Base-by-base conservation (phyloP, 2,329 filamentous ascomycete species). In the Dactylellina parvicollis region DNA sequence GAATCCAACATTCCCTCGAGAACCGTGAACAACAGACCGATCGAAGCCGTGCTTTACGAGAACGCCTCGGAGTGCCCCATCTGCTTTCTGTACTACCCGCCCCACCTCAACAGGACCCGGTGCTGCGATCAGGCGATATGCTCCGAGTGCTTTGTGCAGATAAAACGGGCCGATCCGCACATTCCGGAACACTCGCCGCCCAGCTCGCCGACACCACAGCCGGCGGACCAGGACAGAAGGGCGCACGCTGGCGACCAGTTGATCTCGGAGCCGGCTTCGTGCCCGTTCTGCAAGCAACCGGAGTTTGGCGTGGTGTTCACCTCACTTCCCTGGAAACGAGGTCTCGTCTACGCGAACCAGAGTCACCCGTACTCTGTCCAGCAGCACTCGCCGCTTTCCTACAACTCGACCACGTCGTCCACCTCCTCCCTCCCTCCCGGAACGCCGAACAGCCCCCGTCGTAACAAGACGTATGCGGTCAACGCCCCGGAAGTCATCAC, bases 61-160 rank as follows among this genome's bases (percentile, higher is more conserved):
- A 88, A 96, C 76, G 90, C 92, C 2, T 83, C 84, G 4, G 95
- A 99, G 80, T 99, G 95, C 78, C 94, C 95, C 3, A 96, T 99
- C 75, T 99, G 95, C 83, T 96, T 98, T 80, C 84, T 98, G 59
- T 96, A 92, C 77, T 99, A 98, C 77, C 95, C 95, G 0, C 92
- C 92, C 2, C 96, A 96, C 79, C 85, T 99, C 28, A 99, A 99
- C 82, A 90, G 89, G 76, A 99, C 95, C 0, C 86, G 95, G 76
- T 99, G 95, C 80, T 99, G 95, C 80, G 92, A 96, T 78, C 95
- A 99, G 80, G 86, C 91, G 4, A 98, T 99, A 75, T 99, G 95
- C 82, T 98, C 93, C 42, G 95, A 99, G 82, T 99, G 95, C 80
- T 99, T 99, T 78, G 95, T 99, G 2, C 95, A 99, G 80, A 99